Base-by-base conservation (phyloP, 306 rosid genomes). In the Quercus alba region DNA sequence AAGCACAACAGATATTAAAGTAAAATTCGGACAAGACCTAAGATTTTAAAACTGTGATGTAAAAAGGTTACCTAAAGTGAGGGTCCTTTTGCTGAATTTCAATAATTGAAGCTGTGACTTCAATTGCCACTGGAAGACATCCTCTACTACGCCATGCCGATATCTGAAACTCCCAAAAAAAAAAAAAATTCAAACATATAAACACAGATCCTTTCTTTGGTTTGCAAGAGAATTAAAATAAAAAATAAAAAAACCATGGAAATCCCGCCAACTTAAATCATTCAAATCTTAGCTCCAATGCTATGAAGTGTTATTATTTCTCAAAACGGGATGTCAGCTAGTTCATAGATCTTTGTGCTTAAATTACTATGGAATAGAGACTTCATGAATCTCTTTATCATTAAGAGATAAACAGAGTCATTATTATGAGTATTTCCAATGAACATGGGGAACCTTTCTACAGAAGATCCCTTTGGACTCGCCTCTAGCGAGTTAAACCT, bases 91-190 rank as follows among this genome's bases (percentile, higher is more conserved):
- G 90, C 38, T 89, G 99, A 85, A 87, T 85, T 84, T 93, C 93
- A 28, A 96, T 73, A 9, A 93, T 88, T 1, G 94, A 86, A 56
- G 97, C 92, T 0, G 99, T 88, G 62, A 90, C 89, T 57, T 93
- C 94, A 15, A 96, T 77, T 7, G 81, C 81, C 80, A 86, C 91
- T 3, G 99, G 99, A 79, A 96, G 78, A 15, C 91, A 88, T 68
- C 98, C 98, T 69, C 97, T 89, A 84, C 94, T 93, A 76, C 90
- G 84, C 98, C 99, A 96, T 14, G 93, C 72, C 1, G 93, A 85
- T 56, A 96, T 84, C 99, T 96, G 87, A 54, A 83, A 70, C 20
- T 14, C 58, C 70, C 26, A 72, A 80, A 19, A 18, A 56, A 38
- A 18, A 28, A 44, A 35, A 10, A n/a, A 71, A 6, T 13, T 56